These are phyloP conservation scores for Fusarium anguioides DNA, from an alignment of 2,329 filamentous ascomycete genomes.

Conservation along the genomic window DNA sequence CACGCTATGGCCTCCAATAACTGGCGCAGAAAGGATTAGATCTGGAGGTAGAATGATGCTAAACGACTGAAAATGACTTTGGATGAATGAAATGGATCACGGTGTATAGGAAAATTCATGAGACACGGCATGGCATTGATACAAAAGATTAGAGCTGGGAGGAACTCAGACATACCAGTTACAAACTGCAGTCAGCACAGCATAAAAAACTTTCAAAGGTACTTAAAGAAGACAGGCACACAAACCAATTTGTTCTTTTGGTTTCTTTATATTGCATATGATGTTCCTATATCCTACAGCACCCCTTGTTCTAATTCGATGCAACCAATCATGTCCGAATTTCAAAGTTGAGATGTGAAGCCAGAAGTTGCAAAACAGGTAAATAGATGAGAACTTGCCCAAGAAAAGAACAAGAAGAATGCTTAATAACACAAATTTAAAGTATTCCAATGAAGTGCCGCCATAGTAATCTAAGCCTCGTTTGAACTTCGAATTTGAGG, in stretches of 20 bases:
- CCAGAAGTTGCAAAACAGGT: background rate
- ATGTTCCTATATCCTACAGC: background rate
- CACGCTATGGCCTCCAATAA: constrained; percentile 19
- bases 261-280: background rate
- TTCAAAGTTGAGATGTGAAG: background rate
- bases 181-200: background rate
- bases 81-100: background rate
- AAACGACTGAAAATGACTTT: background rate
- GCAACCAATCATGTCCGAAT: background rate
- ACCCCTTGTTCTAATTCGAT: background rate
- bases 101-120: background rate
- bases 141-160: background rate
- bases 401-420: no score
- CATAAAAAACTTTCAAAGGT: background rate
- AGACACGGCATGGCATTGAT: background rate
- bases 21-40: constrained; percentile 18
- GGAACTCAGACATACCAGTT: background rate
- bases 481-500: no score
- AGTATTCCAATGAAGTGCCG: no score
- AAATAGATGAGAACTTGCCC: no score
- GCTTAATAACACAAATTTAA: no score
- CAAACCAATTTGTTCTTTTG: background rate
- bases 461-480: no score
- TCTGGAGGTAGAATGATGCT: rapidly evolving
- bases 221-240: background rate